A percentile compares a stretch with the other conserved stretches of the same genome.
Evolutionary conservation across 1,284 basidiomycete species (phyloP).

Genomic region (Moniliella sp.): DNA sequence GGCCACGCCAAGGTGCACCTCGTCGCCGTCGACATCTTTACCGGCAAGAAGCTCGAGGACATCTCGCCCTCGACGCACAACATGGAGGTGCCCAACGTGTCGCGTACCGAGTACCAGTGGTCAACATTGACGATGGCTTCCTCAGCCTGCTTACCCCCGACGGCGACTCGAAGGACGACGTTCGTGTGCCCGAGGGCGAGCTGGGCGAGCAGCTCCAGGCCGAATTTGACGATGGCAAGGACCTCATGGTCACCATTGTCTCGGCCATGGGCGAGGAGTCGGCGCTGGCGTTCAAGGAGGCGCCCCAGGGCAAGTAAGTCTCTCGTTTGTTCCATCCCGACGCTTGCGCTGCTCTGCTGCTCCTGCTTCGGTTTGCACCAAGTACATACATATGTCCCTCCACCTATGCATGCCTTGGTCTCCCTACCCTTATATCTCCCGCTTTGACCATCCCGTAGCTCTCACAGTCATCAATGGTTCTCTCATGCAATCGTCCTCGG

Average conservation of each 20-base stretch:
- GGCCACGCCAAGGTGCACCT: conserved; percentile 99
- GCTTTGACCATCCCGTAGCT: no score
- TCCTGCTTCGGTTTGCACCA: no score
- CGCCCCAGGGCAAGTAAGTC: conserved; percentile 29
- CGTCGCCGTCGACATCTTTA: conserved; percentile 61
- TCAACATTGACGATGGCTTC: conserved; percentile 47
- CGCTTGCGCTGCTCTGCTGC: no score
- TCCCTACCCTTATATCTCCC: no score
- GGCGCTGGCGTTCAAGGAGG: conserved; percentile 47
- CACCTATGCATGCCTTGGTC: no score
- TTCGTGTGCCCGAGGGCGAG: conserved; percentile 70
- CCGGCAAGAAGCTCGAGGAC: conserved; percentile 47
- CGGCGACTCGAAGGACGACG: conserved; percentile 74
- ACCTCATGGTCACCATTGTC: conserved; percentile 61
- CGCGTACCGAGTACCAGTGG: conserved; percentile 72
- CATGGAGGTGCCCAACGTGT: conserved; percentile 93
- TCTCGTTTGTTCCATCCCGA: no score
- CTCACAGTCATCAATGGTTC: no score
- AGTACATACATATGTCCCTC: no score
- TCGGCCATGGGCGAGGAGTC: conserved; percentile 75
- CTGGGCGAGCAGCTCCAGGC: conserved; percentile 53
- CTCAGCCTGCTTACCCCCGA: conserved; percentile 80
- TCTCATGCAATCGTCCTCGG: no score
- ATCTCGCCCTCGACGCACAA: conserved; percentile 95
- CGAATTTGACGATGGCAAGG: conserved; percentile 66